These are phyloP conservation scores for Parsonsia alboflavescens DNA, from an alignment of 257 asterid genomes.

Conservation along the genomic window DNA sequence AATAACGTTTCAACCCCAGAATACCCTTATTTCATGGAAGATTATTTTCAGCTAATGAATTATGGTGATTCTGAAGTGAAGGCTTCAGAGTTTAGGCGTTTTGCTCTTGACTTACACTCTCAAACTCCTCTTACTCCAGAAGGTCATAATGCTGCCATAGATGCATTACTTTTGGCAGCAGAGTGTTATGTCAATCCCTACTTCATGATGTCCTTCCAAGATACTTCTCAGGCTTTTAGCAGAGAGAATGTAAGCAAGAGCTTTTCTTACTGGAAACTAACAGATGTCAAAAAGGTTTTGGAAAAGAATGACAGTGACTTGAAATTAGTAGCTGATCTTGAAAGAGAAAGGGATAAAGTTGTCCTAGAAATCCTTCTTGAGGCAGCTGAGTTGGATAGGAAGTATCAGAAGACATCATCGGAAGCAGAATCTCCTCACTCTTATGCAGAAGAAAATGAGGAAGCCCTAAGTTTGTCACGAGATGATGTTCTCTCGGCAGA, in stretches of 20 bases:
- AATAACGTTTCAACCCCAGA: constrained; percentile 39
- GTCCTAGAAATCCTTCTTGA: constrained; percentile 88
- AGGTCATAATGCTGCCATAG: constrained; percentile 73
- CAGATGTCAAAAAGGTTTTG: constrained; percentile 41
- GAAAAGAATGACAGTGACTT: constrained; percentile 46
- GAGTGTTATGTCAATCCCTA: constrained; percentile 88
- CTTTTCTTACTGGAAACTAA: constrained; percentile 30
- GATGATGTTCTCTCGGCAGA: constrained; percentile 66
- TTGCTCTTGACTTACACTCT: constrained; percentile 73
- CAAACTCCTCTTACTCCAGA: constrained; percentile 57
- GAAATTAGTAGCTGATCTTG: constrained; percentile 70
- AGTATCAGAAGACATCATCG: constrained; percentile 34
- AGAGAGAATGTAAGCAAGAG: constrained; percentile 29
- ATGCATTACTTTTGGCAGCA: constrained; percentile 91
- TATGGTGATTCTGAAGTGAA: constrained; percentile 76
- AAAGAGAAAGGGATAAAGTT: constrained; percentile 84
- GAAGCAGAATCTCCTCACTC: constrained; percentile 36
- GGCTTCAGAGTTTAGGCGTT: constrained; percentile 89
- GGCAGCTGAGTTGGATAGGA: constrained; percentile 81
- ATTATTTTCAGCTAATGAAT: constrained; percentile 71
- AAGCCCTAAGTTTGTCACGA: constrained; percentile 38
- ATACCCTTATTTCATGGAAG: constrained; percentile 50
- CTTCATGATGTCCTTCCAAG: constrained; percentile 59
- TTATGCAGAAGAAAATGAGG: constrained; percentile 51
- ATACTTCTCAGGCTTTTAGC: constrained; percentile 32